Base-by-base conservation (phyloP, 306 rosid genomes). In the Argentina anserina region DNA sequence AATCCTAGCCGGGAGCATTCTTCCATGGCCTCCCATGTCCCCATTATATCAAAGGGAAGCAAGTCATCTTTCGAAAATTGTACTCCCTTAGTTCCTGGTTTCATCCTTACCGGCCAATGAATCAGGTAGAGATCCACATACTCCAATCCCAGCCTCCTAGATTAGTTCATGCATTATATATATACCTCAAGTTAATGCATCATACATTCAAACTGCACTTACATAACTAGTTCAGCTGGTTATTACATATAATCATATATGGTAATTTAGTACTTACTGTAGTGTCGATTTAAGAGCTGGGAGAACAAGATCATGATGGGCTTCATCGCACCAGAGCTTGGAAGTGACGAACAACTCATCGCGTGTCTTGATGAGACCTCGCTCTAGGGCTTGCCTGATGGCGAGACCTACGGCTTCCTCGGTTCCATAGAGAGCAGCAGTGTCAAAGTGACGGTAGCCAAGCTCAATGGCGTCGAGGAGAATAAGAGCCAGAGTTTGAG, bases 381-480 rank as follows among this genome's bases (percentile, higher is more conserved):
- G 75, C 7, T 80, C 26, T 18, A 85, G 81, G 14, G 90, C 85
- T 70, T 81, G 81, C 10, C 69, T 17, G 1, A 86, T 62, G 71
- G 84, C 87, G 59, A 73, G 81, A 0, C 90, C 86, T 0, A 84
- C 65, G 1, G 84, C 70, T 25, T 76, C 58, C 49, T 86, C 90
- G 3, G 74, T 82, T 4, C 83, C 82, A 70, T 86, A 86, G 0
- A 82, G 84, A 67, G 87, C 55, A 6, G 90, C 90, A 20, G 90
- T 75, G 69, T 86, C 90, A 50, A 86, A 79, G n/a, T 81, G 87
- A 9, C 84, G 68, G 69, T 86, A 83, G 6, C 90, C 90, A 0
- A 71, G 77, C 62, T 79, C 70, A 67, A 83, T 83, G 72, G 87
- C 90, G 50, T 83, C 84, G 0, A 81, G 40, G 28, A 86, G 41